Base-by-base conservation (phyloP, 768 basidiomycete species). In the Amanita molliuscula region DNA sequence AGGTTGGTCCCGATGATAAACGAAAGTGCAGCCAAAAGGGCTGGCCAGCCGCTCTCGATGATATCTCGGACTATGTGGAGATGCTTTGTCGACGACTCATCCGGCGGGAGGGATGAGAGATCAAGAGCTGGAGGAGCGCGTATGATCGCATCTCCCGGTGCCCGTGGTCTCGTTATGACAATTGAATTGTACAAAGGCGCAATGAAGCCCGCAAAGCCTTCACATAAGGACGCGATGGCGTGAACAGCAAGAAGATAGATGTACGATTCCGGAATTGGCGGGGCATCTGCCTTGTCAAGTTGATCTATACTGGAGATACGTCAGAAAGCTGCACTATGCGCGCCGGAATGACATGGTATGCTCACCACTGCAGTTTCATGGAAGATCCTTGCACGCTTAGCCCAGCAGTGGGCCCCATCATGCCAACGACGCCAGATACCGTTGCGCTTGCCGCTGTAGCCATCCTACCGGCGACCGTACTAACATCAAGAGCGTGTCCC, bases 221-320 rank as follows among this genome's bases (percentile, higher is more conserved):
- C 90, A 53, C 86, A 90, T 2, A 99, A 68, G 0, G 88, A 82
- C 25, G 86, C 76, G 7, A 97, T 74, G 59, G 87, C 93, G 58
- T 97, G 93, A 0, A 96, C 77, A 0, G 82, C 89, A 1, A 99
- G 77, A 6, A 99, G 83, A 61, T 94, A 95, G 54, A 95, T 77
- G 62, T 99, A 97, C 3, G 87, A 76, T 52, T 99, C 96, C 0
- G 96, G 95, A 47, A 97, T 93, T 0, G 81, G 74, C 0, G 96
- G 96, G 0, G 93, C 81, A 57, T 99, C 96, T 0, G 91, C 87
- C 64, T 99, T 99, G 69, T 99, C 95, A 10, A 97, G 79, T 64
- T 98, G 96, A 62, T 99, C 95, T 57, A 99, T 97, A 62, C 94
- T 96, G 58, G 4, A 34, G 21, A 15, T 46, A 33, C 3, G 28